phyloP scores from a whole-genome alignment of 441 rosid genomes.

The Manihot esculenta region DNA sequence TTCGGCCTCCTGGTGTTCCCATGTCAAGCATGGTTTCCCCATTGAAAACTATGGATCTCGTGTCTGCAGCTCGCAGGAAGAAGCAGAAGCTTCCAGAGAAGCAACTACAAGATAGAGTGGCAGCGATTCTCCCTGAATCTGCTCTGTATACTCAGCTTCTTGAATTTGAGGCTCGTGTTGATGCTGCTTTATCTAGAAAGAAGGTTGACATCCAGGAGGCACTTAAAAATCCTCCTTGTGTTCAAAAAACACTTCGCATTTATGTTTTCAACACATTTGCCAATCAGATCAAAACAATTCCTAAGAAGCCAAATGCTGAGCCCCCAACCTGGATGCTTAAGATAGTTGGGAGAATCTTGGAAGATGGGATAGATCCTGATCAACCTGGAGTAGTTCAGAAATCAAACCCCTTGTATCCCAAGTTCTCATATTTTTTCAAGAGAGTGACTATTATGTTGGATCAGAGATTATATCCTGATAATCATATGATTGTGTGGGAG shows the following conservation, averaged over 20 bases:
- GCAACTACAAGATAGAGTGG: slow-evolving; percentile 79
- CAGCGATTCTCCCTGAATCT: slow-evolving; percentile 90
- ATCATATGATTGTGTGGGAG: slow-evolving; percentile 83
- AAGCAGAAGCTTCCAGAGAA: slow-evolving; percentile 88
- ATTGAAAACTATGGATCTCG: slow-evolving; percentile 73
- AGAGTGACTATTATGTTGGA: slow-evolving; percentile 79
- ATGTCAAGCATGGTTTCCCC: slow-evolving; percentile 53
- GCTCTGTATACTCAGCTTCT: slow-evolving; percentile 92
- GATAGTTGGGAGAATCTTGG: slow-evolving; percentile 85
- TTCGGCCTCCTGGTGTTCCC: slow-evolving; percentile 69
- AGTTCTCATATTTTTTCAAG: slow-evolving; percentile 88
- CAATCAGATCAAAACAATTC: slow-evolving; percentile 68
- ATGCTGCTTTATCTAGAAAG: slow-evolving; percentile 83
- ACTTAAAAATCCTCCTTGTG: slow-evolving; percentile 78
- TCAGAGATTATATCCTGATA: slow-evolving; percentile 86
- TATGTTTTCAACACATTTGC: slow-evolving; percentile 87
- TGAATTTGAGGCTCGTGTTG: slow-evolving; percentile 88
- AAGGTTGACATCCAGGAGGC: slow-evolving; percentile 96
- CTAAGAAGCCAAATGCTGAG: slow-evolving; percentile 73
- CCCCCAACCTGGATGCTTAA: slow-evolving; percentile 93
- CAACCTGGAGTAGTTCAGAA: slow-evolving; percentile 74
- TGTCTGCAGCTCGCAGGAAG: slow-evolving; percentile 77
- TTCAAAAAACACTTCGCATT: slow-evolving; percentile 86
- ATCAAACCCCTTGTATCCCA: slow-evolving; percentile 59
- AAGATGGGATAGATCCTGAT: slow-evolving; percentile 86